Base-by-base conservation (phyloP, 768 basidiomycete species). In the Boletellus ananas region DNA sequence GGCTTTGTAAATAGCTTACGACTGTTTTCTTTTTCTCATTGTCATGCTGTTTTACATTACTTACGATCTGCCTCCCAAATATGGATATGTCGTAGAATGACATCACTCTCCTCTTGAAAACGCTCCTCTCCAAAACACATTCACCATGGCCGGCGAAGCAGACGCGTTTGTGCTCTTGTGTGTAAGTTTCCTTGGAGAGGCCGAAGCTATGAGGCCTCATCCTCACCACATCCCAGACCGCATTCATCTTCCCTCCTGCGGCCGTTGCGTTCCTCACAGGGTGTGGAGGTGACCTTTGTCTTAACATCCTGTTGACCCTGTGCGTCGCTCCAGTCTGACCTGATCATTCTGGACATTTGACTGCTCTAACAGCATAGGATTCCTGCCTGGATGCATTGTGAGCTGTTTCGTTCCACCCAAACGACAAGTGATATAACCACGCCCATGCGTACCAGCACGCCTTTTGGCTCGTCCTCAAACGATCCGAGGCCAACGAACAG, bases 401-500 rank as follows among this genome's bases (percentile, higher is more conserved):
- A 56, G 75, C 36, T 21, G 9, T 51, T 21, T 12, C 14, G 2
- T 20, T 17, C 18, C 1, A 10, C 18, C 37, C 10, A 18, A 7
- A 20, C 16, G 13, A 45, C 33, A 16, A 4, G 16, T 7, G 29
- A 10, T 18, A 10, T 21, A 34, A 35, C 33, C 29, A 51, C 13
- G 27, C 43, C 20, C 20, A 27, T 27, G 6, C 43, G 7, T 5
- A 3, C 29, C 33, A 80, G 79, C 90, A 93, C 60, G 89, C 90
- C 1, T 85, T 90, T 69, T 93, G 87, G 87, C 74, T 94, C 47
- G 84, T 93, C 40, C 84, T 90, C 70, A 84, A 75, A 77, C 85
- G 85, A 72, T 80, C 87, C 72, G 77, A 88, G 53, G 90, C 88
- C 0, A 86, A 89, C 61, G 83, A 87, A 51, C 74, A 9, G 40